Percentiles rank a stretch among this genome's conserved stretches.
These are phyloP conservation scores for Metschnikowia anglica DNA, from an alignment of 805 yeast genomes.

Conservation along the genomic window DNA sequence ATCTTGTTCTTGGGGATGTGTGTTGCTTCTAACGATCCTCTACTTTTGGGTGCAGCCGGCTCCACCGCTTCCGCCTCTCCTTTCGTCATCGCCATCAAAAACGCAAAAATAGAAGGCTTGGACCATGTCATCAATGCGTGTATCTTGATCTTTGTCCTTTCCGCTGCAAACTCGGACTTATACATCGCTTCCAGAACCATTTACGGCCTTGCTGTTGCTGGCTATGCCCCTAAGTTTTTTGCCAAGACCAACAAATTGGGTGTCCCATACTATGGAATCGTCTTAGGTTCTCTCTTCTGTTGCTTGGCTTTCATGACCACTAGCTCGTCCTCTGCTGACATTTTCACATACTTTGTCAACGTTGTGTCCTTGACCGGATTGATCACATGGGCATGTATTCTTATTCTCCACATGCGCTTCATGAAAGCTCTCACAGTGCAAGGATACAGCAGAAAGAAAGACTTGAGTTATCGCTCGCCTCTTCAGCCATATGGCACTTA, in stretches of 20 bases:
- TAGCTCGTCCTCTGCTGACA: conserved; percentile 51
- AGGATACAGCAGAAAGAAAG: conserved; percentile 53
- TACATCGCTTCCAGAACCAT: conserved; percentile 24
- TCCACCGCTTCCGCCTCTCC: conserved; percentile 23
- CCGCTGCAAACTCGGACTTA: conserved; percentile 26
- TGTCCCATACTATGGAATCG: conserved; percentile 64
- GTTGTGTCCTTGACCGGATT: conserved; percentile 76
- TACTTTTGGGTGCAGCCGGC: conserved; percentile 20
- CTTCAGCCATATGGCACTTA: conserved; percentile 69
- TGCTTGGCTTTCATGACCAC: conserved; percentile 70
- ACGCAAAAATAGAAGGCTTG: conserved; percentile 23
- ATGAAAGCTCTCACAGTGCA: conserved; percentile 65
- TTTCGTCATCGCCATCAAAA: conserved; percentile 25
- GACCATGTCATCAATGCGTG: conserved; percentile 24
- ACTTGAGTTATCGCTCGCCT: conserved; percentile 62
- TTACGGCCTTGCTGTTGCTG: conserved; percentile 23
- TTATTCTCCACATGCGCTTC: conserved; percentile 66
- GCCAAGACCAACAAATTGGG: conserved; percentile 56
- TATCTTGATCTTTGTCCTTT: conserved; percentile 23
- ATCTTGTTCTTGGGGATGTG: conserved; percentile 66
- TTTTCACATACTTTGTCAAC: conserved; percentile 70
- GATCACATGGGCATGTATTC: conserved; percentile 71
- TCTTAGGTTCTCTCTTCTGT: conserved; percentile 52
- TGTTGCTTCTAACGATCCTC: conserved; percentile 31
- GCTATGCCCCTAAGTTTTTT: conserved; percentile 34